Base-by-base conservation (phyloP, 2,329 filamentous ascomycete species). In the Geosmithia morbida region DNA sequence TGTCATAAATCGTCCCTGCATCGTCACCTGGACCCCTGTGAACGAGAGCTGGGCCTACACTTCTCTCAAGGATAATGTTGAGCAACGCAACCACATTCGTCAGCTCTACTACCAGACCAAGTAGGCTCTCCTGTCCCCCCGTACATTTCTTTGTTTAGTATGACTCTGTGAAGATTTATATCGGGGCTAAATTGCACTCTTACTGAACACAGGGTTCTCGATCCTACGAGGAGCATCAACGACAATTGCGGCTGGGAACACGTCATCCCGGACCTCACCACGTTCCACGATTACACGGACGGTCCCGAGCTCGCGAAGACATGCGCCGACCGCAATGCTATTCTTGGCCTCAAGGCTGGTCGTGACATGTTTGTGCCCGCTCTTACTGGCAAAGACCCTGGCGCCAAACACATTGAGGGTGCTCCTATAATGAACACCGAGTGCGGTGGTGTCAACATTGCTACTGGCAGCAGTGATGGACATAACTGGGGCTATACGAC, bases 181-280 rank as follows among this genome's bases (percentile, higher is more conserved):
- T 41, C 26, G 43, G 19, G 26, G 51, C 54, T 20, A 57, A 43
- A 2, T 19, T 16, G 6, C 42, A 37, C 11, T 37, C 33, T 37
- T 11, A 3, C 33, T 13, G 3, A 11, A 7, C 33, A 37, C 33
- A 65, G 62, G 48, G 69, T 69, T 0, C 66, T 84, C 2, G 81
- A 85, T 52, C 68, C 75, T 1, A 81, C 74, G 0, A 65, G 81
- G 6, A 78, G 78, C 16, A 69, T 85, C 55, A 85, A 84, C 55
- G 80, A 84, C 59, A 84, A 85, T 59, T 84, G 80, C 52, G 81
- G 81, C 33, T 84, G 81, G 81, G 79, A 84, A 55, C 79, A 83
- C 51, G 78, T 83, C 6, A 54, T 67, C 11, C 80, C 75, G 0
- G 80, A 84, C 53, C 62, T 84, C 2, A 77, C 74, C 20, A 83